Percentiles rank a stretch among this genome's conserved stretches.
Evolutionary conservation across 2,329 filamentous ascomycete species (phyloP).

Genomic region (Fusarium lyarnte): DNA sequence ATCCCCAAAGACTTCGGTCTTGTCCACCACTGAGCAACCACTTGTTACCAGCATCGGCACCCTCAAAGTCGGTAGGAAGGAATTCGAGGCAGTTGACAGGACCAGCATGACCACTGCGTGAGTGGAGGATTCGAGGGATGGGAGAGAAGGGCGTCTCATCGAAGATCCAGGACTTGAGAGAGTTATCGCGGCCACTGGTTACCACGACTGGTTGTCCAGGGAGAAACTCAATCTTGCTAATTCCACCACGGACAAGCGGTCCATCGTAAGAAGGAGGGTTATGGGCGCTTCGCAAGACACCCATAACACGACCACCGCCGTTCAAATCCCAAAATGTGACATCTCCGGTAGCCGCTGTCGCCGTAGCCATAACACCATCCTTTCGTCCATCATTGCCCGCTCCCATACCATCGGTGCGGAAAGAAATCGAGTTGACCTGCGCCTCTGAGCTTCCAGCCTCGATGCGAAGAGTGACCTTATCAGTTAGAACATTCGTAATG

Average conservation of each 20-base stretch:
- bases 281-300: slow-evolving; percentile 87
- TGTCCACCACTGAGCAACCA: slow-evolving; percentile 91
- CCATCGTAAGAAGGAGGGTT: slow-evolving; percentile 72
- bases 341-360: slow-evolving; percentile 81
- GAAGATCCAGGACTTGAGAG: slow-evolving; percentile 95
- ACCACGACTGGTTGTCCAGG: slow-evolving; percentile 88
- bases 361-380: slow-evolving; percentile 93
- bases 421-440: slow-evolving; percentile 83
- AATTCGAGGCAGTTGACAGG: slow-evolving; percentile 86
- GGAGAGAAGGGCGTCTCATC: slow-evolving; percentile 91
- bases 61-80: slow-evolving; percentile 87
- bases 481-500: slow-evolving; percentile 83
- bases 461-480: slow-evolving; percentile 76
- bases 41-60: slow-evolving; percentile 87
- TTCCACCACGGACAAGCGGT: slow-evolving; percentile 73
- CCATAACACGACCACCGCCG: slow-evolving; percentile 84
- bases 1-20: slow-evolving; percentile 94
- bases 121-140: slow-evolving; percentile 84
- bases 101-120: slow-evolving; percentile 87
- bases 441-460: slow-evolving; percentile 72
- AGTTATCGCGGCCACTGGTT: slow-evolving; percentile 92
- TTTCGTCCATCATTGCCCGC: slow-evolving; percentile 87
- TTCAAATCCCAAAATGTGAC: slow-evolving; percentile 98
- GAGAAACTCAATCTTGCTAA: slow-evolving; percentile 90
- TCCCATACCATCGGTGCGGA: slow-evolving; percentile 88